Conservation (phyloP, 192 early-diverging fungal genomes). For the Thamnidium elegans region DNA sequence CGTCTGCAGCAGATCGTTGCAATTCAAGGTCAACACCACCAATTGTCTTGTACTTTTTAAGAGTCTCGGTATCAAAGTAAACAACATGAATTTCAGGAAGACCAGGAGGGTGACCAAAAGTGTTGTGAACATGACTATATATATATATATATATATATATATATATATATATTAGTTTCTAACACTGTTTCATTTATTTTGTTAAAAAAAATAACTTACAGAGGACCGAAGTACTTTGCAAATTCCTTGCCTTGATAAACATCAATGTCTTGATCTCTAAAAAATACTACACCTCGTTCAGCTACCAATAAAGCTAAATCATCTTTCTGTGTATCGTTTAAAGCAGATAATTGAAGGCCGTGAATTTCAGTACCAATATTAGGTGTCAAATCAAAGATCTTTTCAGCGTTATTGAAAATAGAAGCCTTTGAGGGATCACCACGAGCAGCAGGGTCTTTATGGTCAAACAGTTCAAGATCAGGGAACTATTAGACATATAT, state of each 20-base stretch:
- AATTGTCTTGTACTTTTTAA: background rate
- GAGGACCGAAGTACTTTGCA: slow-evolving; percentile 29
- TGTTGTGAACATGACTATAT: slow-evolving; percentile 22
- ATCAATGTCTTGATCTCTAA: slow-evolving; percentile 35
- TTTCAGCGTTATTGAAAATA: slow-evolving; percentile 22
- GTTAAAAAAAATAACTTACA: background rate
- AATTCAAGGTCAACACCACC: background rate
- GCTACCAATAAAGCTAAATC: slow-evolving; percentile 36
- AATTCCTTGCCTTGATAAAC: slow-evolving; percentile 27
- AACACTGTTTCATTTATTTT: background rate
- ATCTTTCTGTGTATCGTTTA: slow-evolving; percentile 34
- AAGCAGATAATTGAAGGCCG: slow-evolving; percentile 30
- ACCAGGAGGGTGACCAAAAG: slow-evolving; percentile 19
- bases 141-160: background rate
- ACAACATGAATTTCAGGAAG: slow-evolving; percentile 31
- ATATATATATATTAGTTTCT: background rate
- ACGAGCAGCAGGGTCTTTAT: slow-evolving; percentile 30
- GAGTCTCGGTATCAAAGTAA: slow-evolving; percentile 23
- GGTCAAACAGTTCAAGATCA: slow-evolving; percentile 22
- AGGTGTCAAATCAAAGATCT: slow-evolving; percentile 27
- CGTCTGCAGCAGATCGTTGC: background rate
- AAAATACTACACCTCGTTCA: slow-evolving; percentile 40
- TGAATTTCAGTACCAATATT: slow-evolving; percentile 39
- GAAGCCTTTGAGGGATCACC: slow-evolving; percentile 31
- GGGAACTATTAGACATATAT: slow-evolving; percentile 6